Evolutionary conservation across 805 yeast genomes (phyloP).

Genomic region (Saturnispora ahearnii): DNA sequence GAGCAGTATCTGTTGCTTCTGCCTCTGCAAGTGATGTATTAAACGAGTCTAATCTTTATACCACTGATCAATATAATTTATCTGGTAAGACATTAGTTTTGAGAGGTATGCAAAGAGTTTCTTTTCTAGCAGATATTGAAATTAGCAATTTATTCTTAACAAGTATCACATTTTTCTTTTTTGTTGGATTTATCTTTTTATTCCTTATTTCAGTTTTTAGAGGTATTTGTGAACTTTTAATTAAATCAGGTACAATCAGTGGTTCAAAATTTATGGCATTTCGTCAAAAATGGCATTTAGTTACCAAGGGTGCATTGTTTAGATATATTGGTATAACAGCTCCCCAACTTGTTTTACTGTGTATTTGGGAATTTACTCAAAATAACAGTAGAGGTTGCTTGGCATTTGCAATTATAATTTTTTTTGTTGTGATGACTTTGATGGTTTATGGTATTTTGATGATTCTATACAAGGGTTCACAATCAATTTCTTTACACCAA

Average conservation of each 20-base stretch:
- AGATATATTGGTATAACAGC: constrained; percentile 76
- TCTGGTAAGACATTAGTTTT: constrained; percentile 67
- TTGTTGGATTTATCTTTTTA: constrained; percentile 57
- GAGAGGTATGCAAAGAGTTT: constrained; percentile 88
- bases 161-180: constrained; percentile 72
- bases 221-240: constrained; percentile 54
- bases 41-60: constrained; percentile 44
- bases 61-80: constrained; percentile 61
- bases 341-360: constrained; percentile 75
- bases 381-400: constrained; percentile 78
- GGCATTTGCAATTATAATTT: constrained; percentile 67
- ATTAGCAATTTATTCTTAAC: constrained; percentile 81
- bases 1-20: constrained; percentile 33
- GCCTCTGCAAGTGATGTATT: constrained; percentile 37
- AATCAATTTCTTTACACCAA: constrained; percentile 61
- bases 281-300: constrained; percentile 73
- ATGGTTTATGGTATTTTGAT: constrained; percentile 64
- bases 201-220: constrained; percentile 54
- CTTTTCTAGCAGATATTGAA: constrained; percentile 77
- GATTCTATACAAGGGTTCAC: constrained; percentile 66
- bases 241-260: constrained; percentile 48
- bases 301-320: constrained; percentile 82
- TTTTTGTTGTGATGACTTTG: constrained; percentile 48
- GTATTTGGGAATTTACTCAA: constrained; percentile 83
- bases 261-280: constrained; percentile 64